Percentiles rank a stretch among this genome's conserved stretches.
Evolutionary conservation across 164 flowering plant genomes (phyloP).

Genomic region (Dillenia turbinata): DNA sequence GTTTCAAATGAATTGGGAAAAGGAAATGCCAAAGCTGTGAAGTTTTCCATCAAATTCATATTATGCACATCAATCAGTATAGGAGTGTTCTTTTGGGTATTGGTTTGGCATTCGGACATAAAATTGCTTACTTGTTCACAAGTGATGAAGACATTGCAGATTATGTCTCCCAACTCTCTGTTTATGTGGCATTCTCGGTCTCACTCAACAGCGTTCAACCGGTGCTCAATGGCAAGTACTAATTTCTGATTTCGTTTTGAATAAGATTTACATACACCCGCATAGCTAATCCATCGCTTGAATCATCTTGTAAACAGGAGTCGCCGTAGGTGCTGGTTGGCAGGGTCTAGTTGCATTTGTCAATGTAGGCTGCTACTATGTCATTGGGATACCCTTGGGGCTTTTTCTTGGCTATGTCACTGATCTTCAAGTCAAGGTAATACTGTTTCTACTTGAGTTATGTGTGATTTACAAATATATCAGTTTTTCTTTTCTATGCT

Average conservation of each 20-base stretch:
- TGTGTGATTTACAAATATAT: not conserved
- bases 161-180: constrained; percentile 26
- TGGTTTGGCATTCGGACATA: constrained; percentile 22
- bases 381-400: constrained; percentile 40
- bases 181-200: constrained; percentile 25
- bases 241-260: not conserved
- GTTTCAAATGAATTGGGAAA: constrained; percentile 36
- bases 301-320: constrained; percentile 30
- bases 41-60: constrained; percentile 27
- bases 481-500: not conserved
- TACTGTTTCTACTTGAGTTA: not conserved
- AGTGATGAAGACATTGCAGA: constrained; percentile 22
- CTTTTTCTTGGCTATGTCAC: constrained; percentile 32
- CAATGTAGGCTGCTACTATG: constrained; percentile 39
- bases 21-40: constrained; percentile 29
- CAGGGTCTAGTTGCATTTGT: constrained; percentile 38
- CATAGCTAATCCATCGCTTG: not conserved
- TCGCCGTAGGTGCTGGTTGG: constrained; percentile 59
- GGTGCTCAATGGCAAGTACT: constrained; percentile 25
- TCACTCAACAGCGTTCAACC: constrained; percentile 34
- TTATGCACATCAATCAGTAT: constrained; percentile 17
- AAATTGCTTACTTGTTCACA: constrained; percentile 25
- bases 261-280: not conserved
- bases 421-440: constrained; percentile 24
- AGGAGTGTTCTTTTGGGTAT: constrained; percentile 17